Percentiles rank a stretch among this genome's conserved stretches.
Evolutionary conservation across 768 basidiomycete genomes (phyloP).

Genomic region (Phylloporus rhodoxanthus): DNA sequence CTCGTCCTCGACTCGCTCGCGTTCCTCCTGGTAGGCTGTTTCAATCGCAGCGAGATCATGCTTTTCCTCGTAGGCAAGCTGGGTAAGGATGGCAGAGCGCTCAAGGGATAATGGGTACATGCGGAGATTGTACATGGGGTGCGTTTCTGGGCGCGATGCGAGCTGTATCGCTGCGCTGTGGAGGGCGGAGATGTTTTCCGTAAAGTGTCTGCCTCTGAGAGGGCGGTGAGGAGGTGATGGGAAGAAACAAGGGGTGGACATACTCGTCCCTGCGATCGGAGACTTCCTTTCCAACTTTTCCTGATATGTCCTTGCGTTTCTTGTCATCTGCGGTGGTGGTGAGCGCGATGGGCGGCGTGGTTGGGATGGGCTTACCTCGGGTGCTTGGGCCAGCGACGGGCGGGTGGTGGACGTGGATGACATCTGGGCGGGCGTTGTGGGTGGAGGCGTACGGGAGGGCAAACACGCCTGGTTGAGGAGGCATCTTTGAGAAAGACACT

Average conservation of each 20-base stretch:
- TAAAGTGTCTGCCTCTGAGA: constrained; percentile 53
- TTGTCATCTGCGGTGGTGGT: constrained; percentile 40
- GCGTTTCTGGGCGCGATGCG: constrained; percentile 60
- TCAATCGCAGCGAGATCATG: constrained; percentile 62
- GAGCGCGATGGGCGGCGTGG: constrained; percentile 24
- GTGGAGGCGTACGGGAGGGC: constrained; percentile 50
- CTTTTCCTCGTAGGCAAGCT: constrained; percentile 61
- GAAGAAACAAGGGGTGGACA: constrained; percentile 21
- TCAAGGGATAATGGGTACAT: constrained; percentile 70
- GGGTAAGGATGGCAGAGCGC: constrained; percentile 67
- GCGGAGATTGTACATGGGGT: constrained; percentile 61
- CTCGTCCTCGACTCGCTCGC: constrained; percentile 77
- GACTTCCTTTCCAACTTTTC: constrained; percentile 68
- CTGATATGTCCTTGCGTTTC: constrained; percentile 63
- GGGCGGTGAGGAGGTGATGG: constrained; percentile 10
- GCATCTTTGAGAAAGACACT: constrained; percentile 36
- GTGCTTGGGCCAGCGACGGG: constrained; percentile 39
- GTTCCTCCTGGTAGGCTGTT: constrained; percentile 72
- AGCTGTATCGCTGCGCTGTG: constrained; percentile 56
- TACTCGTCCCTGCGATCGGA: constrained; percentile 73
- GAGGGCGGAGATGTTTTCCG: constrained; percentile 58
- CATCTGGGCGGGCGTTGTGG: constrained; percentile 37
- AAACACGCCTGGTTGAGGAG: constrained; percentile 67
- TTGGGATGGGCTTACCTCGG: constrained; percentile 31
- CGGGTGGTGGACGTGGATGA: constrained; percentile 36